Evolutionary conservation across 2,329 filamentous ascomycete genomes (phyloP), one percentile per base, ranked within the genome.

Genomic region (Cytospora chrysosperma): DNA sequence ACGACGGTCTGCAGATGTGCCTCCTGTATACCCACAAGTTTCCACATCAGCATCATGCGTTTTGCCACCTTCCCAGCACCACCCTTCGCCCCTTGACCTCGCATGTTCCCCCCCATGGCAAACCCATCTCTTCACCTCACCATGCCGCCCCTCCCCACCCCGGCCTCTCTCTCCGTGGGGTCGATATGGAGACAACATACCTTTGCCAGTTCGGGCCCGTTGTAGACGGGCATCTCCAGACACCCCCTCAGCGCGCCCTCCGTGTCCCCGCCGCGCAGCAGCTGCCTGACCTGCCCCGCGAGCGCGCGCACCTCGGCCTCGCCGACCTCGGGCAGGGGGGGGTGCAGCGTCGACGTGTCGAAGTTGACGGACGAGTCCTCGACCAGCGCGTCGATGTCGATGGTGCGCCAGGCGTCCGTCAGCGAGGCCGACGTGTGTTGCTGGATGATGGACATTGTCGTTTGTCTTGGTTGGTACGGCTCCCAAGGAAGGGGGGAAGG

Each of bases 331-430:
- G 90, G 83, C 65, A 87, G 87, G 51, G 90, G 85, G 40, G 93
- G 92, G 69, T 90, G 88, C 70, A 98, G 87, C 21, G 92, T 92
- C 65, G 89, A 85, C 67, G 91, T 87, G 78, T 96, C 91, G 80
- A 98, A 98, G 85, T 97, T 98, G 77, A 87, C 81, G 69, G 91
- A 86, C 71, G 92, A 95, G 77, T 98, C 93, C 65, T 93, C 92
- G 76, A 95, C 91, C 71, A 96, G 85, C 70, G 89, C 88, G 76
- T 97, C 93, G 76, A 97, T 90, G 84, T 97, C 92, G 83, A 97
- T 95, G 69, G 92, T 97, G 77, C 93, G 91, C 86, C 86, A 89
- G 73, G 85, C 83, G 70, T 89, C 86, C 76, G 79, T 79, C 61
- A 89, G 81, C 69, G 85, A 81, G 62, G 84, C 82, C 64, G 79